Conservation (phyloP, 768 basidiomycete species). For the Psilocybe tampanensis region DNA sequence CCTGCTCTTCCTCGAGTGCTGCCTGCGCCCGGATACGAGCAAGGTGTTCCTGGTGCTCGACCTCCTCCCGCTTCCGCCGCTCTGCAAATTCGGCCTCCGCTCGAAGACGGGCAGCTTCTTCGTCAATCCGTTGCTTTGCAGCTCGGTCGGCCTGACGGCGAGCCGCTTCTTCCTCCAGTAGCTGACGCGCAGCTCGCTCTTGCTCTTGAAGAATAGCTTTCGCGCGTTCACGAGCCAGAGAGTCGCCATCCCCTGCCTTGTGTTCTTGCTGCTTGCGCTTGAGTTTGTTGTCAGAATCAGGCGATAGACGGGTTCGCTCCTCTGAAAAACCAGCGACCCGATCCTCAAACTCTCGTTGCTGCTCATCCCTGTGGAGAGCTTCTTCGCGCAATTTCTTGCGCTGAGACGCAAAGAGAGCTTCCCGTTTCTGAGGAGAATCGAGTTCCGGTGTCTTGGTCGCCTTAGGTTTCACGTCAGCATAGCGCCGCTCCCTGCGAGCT, state of each 20-base stretch:
- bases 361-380: not conserved
- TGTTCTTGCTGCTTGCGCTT: not conserved
- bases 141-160: not conserved
- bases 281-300: not conserved
- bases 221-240: not conserved
- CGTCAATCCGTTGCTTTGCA: not conserved
- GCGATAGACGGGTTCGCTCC: not conserved
- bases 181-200: not conserved
- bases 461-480: not conserved
- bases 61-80: not conserved
- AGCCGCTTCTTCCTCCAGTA: not conserved
- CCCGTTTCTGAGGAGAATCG: not conserved
- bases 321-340: not conserved
- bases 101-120: not conserved
- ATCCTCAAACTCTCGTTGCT: not conserved
- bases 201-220: not conserved
- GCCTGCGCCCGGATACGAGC: not conserved
- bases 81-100: not conserved
- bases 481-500: not conserved
- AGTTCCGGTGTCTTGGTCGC: not conserved
- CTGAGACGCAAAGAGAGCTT: not conserved
- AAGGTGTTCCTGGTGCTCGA: not conserved
- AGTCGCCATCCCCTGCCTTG: not conserved
- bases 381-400: not conserved
- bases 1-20: not conserved